Evolutionary conservation across 129 eudicot species (phyloP).

Genomic region (Sambucus nigra): DNA sequence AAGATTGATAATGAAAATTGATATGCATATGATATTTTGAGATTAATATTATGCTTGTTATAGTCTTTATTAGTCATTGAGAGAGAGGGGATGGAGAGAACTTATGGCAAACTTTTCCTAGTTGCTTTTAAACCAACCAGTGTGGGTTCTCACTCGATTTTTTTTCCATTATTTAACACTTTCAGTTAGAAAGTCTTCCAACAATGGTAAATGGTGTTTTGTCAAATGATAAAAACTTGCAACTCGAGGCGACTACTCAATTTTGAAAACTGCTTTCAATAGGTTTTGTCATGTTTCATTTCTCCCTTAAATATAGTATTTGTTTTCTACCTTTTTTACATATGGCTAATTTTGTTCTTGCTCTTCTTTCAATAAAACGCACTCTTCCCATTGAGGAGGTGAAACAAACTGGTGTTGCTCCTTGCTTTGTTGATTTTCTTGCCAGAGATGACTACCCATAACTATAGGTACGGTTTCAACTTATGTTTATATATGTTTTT

Average conservation of each 20-base stretch:
- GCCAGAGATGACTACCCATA: slow-evolving; percentile 14
- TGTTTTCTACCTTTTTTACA: not conserved
- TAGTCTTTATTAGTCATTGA: too few relatives aligned
- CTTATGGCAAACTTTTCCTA: too few relatives aligned
- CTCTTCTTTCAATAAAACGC: slow-evolving; percentile 7
- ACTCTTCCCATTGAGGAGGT: slow-evolving; percentile 17
- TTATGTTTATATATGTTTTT: not conserved
- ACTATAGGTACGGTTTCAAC: slow-evolving; percentile 6
- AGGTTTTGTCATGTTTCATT: slow-evolving; percentile 4
- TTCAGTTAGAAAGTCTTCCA: too few relatives aligned
- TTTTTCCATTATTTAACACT: too few relatives aligned
- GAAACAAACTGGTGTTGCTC: slow-evolving; percentile 17
- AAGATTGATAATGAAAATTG: too few relatives aligned
- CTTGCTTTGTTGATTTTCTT: slow-evolving; percentile 16
- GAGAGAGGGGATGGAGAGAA: too few relatives aligned
- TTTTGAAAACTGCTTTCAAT: slow-evolving; percentile 12
- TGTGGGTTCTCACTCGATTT: too few relatives aligned
- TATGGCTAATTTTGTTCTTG: not conserved
- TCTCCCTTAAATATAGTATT: not conserved
- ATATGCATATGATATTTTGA: too few relatives aligned
- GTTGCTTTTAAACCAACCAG: too few relatives aligned
- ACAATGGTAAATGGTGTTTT: too few relatives aligned
- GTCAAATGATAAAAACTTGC: slow-evolving; percentile 8
- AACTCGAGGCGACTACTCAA: too few relatives aligned
- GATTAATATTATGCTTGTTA: too few relatives aligned